Evolutionary conservation across 2,329 filamentous ascomycete species (phyloP), one percentile per base, ranked within the genome.

Genomic region (Albophoma yamanashiensis): DNA sequence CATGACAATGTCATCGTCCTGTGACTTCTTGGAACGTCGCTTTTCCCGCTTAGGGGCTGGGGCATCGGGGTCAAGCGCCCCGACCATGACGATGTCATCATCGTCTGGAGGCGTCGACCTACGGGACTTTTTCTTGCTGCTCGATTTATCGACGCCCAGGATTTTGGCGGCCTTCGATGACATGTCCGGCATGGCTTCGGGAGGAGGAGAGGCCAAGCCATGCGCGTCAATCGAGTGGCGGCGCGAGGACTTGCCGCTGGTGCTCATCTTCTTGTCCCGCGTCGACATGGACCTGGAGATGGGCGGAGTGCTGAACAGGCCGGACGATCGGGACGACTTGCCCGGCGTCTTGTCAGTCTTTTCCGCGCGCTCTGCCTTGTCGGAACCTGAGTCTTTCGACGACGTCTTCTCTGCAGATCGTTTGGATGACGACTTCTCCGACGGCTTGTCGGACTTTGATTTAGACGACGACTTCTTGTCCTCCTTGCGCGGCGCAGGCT

Each of bases 91-190:
- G 53, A 80, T 73, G 50, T 84, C 81, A 34, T 82, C 79, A 9
- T 83, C 78, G 15, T 77, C 76, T 14, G 71, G 71, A 20, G 65
- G 58, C 43, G 66, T 63, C 9, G 62, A 45, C 64, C 78, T 84
- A 59, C 81, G 80, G 39, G 70, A 66, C 70, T 82, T 76, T 58
- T 73, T 76, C 63, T 72, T 76, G 63, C 72, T 73, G 52, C 68
- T 69, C 17, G 73, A 71, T 58, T 74, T 75, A 47, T 78, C 78
- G 31, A 82, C 65, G 76, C 92, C 84, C 2, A 94, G 84, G 58
- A 93, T 74, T 73, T 87, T 92, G 39, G 90, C 89, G 36, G 90
- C 91, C 73, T 95, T 96, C 55, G 85, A 81, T 9, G 87, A 82
- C 69, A 91, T 81, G 58, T 84, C 82, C 3, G 80, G 80, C 50